A percentile compares a stretch with the other conserved stretches of the same genome.
phyloP scores from a whole-genome alignment of 1,284 basidiomycete genomes.

The Cryptococcus sp. region DNA sequence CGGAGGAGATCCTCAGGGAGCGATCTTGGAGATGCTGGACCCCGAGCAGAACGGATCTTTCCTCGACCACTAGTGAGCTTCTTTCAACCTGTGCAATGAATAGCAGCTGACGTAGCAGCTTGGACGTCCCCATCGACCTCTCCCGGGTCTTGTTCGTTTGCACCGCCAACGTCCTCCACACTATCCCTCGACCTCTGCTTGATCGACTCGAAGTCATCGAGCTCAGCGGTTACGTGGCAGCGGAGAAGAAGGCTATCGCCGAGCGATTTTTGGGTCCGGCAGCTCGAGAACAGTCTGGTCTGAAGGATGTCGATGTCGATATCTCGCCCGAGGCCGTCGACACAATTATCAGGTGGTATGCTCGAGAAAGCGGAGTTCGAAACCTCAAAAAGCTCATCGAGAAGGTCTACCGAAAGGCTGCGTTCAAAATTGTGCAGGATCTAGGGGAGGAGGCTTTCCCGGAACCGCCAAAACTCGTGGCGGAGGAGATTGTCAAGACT shows the following conservation, averaged over 20 bases:
- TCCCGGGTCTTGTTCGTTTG: slow-evolving; percentile 96
- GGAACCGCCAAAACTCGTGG: slow-evolving; percentile 50
- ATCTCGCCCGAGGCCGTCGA: slow-evolving; percentile 77
- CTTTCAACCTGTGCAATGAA: neutral
- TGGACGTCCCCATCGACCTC: slow-evolving; percentile 95
- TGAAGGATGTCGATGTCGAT: slow-evolving; percentile 74
- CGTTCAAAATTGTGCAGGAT: slow-evolving; percentile 84
- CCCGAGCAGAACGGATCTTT: slow-evolving; percentile 97
- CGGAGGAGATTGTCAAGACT: slow-evolving; percentile 14
- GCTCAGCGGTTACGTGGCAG: slow-evolving; percentile 92
- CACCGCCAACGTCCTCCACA: slow-evolving; percentile 91
- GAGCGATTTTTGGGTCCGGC: slow-evolving; percentile 87
- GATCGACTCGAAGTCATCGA: slow-evolving; percentile 98
- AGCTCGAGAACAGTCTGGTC: slow-evolving; percentile 83
- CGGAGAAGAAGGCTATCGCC: slow-evolving; percentile 93
- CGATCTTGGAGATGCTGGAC: slow-evolving; percentile 94
- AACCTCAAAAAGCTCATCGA: slow-evolving; percentile 95
- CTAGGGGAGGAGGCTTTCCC: slow-evolving; percentile 84
- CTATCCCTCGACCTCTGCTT: slow-evolving; percentile 90
- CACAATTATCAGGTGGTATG: slow-evolving; percentile 90
- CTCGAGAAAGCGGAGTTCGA: slow-evolving; percentile 90
- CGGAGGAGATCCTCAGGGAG: slow-evolving; percentile 93
- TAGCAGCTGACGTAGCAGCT: slow-evolving; percentile 50
- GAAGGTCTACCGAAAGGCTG: slow-evolving; percentile 96
- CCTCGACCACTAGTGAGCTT: slow-evolving; percentile 83